These are phyloP conservation scores for Scenedesmus sp. DNA, from an alignment of 163 green algal species.

Conservation along the genomic window DNA sequence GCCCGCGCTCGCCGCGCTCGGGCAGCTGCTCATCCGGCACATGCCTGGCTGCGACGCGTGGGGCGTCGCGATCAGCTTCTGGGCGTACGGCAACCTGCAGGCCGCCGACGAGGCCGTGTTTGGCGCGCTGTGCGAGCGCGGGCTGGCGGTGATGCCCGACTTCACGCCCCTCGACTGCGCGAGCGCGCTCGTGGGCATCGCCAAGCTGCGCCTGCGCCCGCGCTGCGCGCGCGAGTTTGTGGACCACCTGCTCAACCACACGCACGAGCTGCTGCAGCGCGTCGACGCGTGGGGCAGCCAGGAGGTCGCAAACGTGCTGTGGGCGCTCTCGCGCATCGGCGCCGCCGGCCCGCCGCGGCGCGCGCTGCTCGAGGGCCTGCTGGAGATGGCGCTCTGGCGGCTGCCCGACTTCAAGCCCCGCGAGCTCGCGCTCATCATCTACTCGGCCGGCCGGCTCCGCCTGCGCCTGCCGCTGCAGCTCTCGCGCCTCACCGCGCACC, in stretches of 20 bases:
- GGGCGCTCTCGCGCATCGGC: conserved; percentile 30
- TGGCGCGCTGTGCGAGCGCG: conserved; percentile 29
- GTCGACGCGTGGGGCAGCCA: conserved; percentile 16
- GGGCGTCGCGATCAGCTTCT: conserved; percentile 25
- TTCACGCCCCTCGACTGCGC: conserved; percentile 33
- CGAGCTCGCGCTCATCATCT: conserved; percentile 21
- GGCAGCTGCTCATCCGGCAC: conserved; percentile 29
- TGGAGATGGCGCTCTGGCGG: conserved; percentile 37
- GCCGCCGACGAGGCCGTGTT: conserved; percentile 23
- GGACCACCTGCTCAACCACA: conserved; percentile 29
- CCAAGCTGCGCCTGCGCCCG: conserved; percentile 19
- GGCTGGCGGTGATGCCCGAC: background rate
- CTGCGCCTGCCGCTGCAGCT: conserved; percentile 37
- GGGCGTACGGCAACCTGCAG: conserved; percentile 38
- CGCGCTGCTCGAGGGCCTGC: conserved; percentile 13
- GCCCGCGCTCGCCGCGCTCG: conserved; percentile 22
- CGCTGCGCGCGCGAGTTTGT: conserved; percentile 42
- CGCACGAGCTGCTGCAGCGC: background rate
- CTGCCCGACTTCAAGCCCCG: conserved; percentile 22
- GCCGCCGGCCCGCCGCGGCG: conserved; percentile 16
- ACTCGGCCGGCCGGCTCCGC: conserved; percentile 30
- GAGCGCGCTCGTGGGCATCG: conserved; percentile 18
- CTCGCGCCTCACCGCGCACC: conserved; percentile 1
- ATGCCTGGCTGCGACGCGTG: conserved; percentile 20
- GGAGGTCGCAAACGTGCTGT: conserved; percentile 34